Conservation (phyloP, 768 basidiomycete species). For the Leccinum aurantiacum region DNA sequence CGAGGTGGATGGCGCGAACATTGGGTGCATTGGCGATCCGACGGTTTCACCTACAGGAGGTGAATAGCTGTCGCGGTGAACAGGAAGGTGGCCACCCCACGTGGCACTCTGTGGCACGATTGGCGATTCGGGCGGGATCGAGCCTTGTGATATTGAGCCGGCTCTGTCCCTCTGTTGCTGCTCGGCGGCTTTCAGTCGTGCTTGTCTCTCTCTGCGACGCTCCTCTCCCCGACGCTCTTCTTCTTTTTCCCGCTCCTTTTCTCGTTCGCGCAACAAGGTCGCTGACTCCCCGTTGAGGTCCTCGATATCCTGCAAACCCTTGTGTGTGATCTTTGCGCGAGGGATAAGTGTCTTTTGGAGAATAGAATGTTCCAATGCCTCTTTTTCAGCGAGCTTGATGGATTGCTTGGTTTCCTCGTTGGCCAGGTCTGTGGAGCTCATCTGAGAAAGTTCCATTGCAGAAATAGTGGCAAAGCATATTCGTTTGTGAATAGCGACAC, state of each 20-base stretch:
- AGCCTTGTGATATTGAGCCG: constrained; percentile 46
- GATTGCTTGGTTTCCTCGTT: constrained; percentile 83
- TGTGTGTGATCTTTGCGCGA: constrained; percentile 88
- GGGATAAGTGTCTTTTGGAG: constrained; percentile 63
- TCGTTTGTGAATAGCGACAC: constrained; percentile 73
- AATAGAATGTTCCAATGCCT: constrained; percentile 83
- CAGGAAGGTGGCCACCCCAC: constrained; percentile 65
- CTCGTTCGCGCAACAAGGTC: constrained; percentile 41
- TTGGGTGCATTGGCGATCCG: constrained; percentile 33
- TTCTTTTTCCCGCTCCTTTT: constrained; percentile 60
- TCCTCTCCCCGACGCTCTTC: constrained; percentile 59
- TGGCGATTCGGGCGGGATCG: constrained; percentile 75
- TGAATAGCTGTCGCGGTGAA: constrained; percentile 31
- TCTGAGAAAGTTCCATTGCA: constrained; percentile 71
- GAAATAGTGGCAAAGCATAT: constrained; percentile 68
- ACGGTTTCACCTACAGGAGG: constrained; percentile 24
- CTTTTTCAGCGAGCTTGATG: constrained; percentile 79
- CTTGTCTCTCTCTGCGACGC: constrained; percentile 64
- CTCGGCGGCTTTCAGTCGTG: constrained; percentile 53
- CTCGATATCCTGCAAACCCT: constrained; percentile 90
- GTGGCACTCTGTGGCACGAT: constrained; percentile 42
- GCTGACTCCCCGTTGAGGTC: constrained; percentile 58
- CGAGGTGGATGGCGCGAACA: constrained; percentile 39
- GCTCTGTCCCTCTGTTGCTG: constrained; percentile 47
- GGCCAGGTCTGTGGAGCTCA: constrained; percentile 88